These are phyloP conservation scores for Claviceps sp. DNA, from an alignment of 2,329 filamentous ascomycete genomes.

Conservation along the genomic window DNA sequence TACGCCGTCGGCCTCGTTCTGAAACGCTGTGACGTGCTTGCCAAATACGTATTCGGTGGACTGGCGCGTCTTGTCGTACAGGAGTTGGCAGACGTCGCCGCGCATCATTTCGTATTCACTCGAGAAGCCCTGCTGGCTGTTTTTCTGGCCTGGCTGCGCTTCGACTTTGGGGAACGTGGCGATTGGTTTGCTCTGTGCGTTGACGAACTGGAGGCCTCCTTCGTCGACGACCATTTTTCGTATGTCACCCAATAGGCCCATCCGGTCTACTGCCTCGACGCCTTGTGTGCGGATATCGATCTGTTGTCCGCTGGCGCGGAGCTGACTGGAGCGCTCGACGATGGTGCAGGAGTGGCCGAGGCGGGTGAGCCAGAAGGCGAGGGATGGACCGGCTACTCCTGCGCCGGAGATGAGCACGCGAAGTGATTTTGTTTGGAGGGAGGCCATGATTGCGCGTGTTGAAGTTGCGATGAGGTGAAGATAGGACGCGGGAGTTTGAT, in stretches of 20 bases:
- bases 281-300: constrained; percentile 32
- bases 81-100: constrained; percentile 36
- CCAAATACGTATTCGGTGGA: constrained; percentile 16
- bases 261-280: constrained; percentile 22
- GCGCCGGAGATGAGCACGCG: constrained; percentile 36
- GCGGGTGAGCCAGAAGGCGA: constrained; percentile 27
- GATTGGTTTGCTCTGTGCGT: constrained; percentile 21
- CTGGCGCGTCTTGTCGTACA: constrained; percentile 28
- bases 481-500: neutral
- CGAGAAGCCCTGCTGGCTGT: constrained; percentile 29
- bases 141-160: constrained; percentile 22
- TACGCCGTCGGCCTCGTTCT: constrained; percentile 18
- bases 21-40: constrained; percentile 15
- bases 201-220: constrained; percentile 32
- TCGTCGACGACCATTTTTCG: constrained; percentile 29
- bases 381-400: constrained; percentile 30
- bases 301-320: constrained; percentile 29
- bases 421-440: constrained; percentile 16
- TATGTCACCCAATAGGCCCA: constrained; percentile 26
- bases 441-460: neutral
- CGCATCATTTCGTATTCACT: constrained; percentile 49
- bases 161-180: constrained; percentile 22
- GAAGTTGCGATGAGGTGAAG: neutral
- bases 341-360: constrained; percentile 26
- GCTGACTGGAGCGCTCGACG: constrained; percentile 24